These are phyloP conservation scores for Monilinia laxa DNA, from an alignment of 2,329 filamentous ascomycete species.

Conservation along the genomic window DNA sequence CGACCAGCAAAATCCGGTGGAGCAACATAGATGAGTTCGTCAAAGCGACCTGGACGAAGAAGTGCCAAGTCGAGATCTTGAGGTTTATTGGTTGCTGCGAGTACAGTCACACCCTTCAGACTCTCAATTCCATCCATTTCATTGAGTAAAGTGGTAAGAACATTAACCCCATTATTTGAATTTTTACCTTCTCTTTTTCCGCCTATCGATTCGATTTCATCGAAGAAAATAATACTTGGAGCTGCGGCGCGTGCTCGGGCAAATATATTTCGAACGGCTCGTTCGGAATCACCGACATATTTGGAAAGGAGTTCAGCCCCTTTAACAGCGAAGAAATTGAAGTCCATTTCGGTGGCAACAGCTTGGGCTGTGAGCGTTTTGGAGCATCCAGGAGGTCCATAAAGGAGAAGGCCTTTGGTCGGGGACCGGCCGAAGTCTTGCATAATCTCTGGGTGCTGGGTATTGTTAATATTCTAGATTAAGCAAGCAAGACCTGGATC, in stretches of 20 bases:
- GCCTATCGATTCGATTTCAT: constrained; percentile 87
- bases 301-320: constrained; percentile 91
- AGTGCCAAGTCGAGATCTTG: constrained; percentile 83
- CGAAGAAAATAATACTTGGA: constrained; percentile 94
- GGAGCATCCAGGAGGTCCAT: constrained; percentile 90
- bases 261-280: constrained; percentile 81
- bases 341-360: constrained; percentile 82
- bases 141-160: constrained; percentile 84
- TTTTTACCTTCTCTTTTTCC: constrained; percentile 49
- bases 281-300: constrained; percentile 95
- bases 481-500: background rate
- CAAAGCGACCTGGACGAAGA: constrained; percentile 81
- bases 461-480: constrained; percentile 24
- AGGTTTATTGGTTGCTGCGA: constrained; percentile 90
- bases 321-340: constrained; percentile 94
- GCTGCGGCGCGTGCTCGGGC: constrained; percentile 79
- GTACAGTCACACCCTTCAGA: constrained; percentile 77
- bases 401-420: constrained; percentile 81
- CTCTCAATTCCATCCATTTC: constrained; percentile 96
- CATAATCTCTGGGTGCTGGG: constrained; percentile 51
- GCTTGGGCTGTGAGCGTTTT: constrained; percentile 93
- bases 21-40: constrained; percentile 81
- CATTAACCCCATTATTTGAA: constrained; percentile 64
- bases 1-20: constrained; percentile 73
- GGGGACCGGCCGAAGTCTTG: constrained; percentile 53